These are phyloP conservation scores for Eutrema salsugineum DNA, from an alignment of 441 rosid genomes.

Conservation along the genomic window DNA sequence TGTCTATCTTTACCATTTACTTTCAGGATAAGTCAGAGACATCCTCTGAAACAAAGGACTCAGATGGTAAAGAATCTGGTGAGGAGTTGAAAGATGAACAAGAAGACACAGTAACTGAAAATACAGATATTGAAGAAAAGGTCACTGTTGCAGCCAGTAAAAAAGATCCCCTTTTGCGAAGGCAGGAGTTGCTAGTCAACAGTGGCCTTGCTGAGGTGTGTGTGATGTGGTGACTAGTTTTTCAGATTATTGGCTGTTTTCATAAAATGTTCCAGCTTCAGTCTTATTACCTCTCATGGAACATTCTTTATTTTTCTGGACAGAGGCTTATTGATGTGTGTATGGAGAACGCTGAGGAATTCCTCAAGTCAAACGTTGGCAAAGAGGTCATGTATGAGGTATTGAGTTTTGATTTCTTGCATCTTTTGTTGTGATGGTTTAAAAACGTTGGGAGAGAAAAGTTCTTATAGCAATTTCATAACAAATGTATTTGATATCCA, in stretches of 20 bases:
- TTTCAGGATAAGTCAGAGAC: conserved; percentile 50
- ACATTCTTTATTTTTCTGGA: conserved; percentile 31
- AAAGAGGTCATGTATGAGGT: conserved; percentile 88
- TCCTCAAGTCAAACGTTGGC: conserved; percentile 73
- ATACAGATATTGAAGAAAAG: conserved; percentile 32
- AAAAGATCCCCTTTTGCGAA: conserved; percentile 73
- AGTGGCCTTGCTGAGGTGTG: conserved; percentile 95
- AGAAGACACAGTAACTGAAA: conserved; percentile 32
- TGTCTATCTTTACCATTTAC: background rate
- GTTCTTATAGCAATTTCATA: background rate
- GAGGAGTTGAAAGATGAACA: conserved; percentile 30
- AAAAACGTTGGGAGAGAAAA: background rate
- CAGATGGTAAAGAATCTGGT: conserved; percentile 36
- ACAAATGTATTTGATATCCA: background rate
- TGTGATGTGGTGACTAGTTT: background rate
- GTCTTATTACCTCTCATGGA: background rate
- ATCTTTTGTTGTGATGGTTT: background rate
- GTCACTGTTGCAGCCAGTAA: conserved; percentile 55
- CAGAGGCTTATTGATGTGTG: conserved; percentile 79
- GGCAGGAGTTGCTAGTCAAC: conserved; percentile 71
- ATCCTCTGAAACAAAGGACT: conserved; percentile 34
- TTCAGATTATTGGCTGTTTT: conserved; percentile 4
- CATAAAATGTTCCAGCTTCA: background rate
- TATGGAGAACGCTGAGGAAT: conserved; percentile 59
- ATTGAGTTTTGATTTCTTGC: conserved; percentile 11